Conservation (phyloP, 441 rosid species). For the Adansonia gregorii region DNA sequence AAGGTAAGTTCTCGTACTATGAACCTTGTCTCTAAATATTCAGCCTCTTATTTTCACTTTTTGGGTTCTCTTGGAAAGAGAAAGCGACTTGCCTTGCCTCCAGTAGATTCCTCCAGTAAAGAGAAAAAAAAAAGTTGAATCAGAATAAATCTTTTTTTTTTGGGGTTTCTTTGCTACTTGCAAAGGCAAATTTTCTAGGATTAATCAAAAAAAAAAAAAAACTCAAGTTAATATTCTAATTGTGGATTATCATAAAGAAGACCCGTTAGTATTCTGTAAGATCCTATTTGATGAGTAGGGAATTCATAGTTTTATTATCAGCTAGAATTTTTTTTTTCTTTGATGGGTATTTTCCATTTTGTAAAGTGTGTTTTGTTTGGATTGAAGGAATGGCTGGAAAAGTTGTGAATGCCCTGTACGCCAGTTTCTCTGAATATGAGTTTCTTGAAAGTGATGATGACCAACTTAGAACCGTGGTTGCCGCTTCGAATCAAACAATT, state of each 20-base stretch:
- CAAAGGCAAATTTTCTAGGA: background rate
- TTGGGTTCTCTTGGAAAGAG: background rate
- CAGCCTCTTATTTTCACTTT: background rate
- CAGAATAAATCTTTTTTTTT: background rate
- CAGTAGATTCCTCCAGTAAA: background rate
- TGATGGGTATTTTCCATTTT: background rate
- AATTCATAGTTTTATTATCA: background rate
- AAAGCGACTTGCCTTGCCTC: background rate
- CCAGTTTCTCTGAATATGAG: slow-evolving; percentile 62
- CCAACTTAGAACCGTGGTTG: slow-evolving; percentile 54
- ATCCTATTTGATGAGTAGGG: background rate
- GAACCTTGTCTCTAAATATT: background rate
- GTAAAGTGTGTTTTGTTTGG: background rate
- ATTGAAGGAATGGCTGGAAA: slow-evolving; percentile 62
- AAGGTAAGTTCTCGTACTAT: slow-evolving; percentile 17
- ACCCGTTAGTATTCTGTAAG: background rate
- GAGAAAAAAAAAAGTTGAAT: background rate
- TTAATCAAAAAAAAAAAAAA: background rate
- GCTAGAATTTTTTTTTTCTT: background rate
- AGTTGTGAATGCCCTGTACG: slow-evolving; percentile 44
- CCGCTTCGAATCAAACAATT: slow-evolving; percentile 43
- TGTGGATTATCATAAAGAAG: background rate
- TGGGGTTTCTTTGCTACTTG: background rate
- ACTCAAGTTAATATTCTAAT: background rate
- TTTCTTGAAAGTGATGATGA: slow-evolving; percentile 68